Evolutionary conservation across 106 monocot species (phyloP).

Genomic region (Gastrodia elata): DNA sequence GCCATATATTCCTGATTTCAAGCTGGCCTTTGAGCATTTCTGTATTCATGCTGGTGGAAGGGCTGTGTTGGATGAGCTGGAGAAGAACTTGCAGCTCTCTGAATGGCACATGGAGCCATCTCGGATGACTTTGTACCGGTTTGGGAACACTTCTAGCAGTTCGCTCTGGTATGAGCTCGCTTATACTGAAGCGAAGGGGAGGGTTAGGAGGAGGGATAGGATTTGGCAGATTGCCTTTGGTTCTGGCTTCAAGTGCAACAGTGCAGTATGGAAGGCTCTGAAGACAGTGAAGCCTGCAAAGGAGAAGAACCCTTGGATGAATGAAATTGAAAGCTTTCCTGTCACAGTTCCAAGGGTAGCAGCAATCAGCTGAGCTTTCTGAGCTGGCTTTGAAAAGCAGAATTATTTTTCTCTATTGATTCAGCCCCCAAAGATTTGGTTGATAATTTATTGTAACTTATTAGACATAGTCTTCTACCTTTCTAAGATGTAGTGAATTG

Average conservation of each 20-base stretch:
- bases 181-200: conserved; percentile 15
- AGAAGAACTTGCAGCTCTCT: conserved; percentile 21
- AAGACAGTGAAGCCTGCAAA: conserved; percentile 4
- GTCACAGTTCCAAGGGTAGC: conserved; percentile 13
- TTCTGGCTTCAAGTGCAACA: conserved; percentile 21
- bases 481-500: not conserved
- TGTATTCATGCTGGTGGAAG: conserved; percentile 24
- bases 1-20: conserved; percentile 53
- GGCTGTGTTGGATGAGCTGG: conserved; percentile 19
- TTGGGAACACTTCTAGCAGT: conserved; percentile 20
- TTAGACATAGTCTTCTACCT: not conserved
- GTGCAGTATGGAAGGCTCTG: conserved; percentile 19
- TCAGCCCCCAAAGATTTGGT: not conserved
- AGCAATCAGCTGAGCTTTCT: not conserved
- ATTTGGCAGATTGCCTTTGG: conserved; percentile 23
- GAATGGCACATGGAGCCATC: conserved; percentile 28
- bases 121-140: conserved; percentile 16
- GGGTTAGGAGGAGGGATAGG: conserved; percentile 13
- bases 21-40: conserved; percentile 28
- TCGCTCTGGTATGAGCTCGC: conserved; percentile 20
- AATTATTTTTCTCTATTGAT: not conserved
- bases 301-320: conserved; percentile 23
- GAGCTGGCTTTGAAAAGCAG: not conserved
- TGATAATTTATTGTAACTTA: not conserved
- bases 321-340: conserved; percentile 15